phyloP scores from a whole-genome alignment of 352 stramenopile species.

The Pythium monospermum region DNA sequence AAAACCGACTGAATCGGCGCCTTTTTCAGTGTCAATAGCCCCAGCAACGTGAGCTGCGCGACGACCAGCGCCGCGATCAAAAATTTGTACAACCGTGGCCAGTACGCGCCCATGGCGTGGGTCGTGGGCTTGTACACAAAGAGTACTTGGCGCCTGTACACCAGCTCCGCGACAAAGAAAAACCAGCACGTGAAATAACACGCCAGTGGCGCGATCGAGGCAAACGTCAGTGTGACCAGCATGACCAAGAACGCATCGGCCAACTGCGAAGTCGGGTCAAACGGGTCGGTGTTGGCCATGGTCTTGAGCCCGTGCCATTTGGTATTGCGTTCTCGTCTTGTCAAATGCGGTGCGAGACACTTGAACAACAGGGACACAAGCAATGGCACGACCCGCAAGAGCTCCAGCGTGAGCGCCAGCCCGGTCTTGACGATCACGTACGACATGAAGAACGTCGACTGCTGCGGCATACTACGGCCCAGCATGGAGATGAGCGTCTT shows the following conservation, averaged over 20 bases:
- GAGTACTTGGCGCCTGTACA: slow-evolving; percentile 67
- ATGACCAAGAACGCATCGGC: slow-evolving; percentile 65
- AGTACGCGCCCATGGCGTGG: slow-evolving; percentile 63
- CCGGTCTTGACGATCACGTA: slow-evolving; percentile 73
- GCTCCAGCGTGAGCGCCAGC: slow-evolving; percentile 49
- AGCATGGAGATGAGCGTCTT: slow-evolving; percentile 69
- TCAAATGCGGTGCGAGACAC: slow-evolving; percentile 58
- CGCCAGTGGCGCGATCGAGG: slow-evolving; percentile 67
- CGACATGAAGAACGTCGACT: slow-evolving; percentile 84
- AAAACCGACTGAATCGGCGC: slow-evolving; percentile 19
- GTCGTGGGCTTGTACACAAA: slow-evolving; percentile 60
- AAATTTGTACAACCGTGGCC: slow-evolving; percentile 74
- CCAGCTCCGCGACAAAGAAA: slow-evolving; percentile 59
- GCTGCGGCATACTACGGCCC: slow-evolving; percentile 65
- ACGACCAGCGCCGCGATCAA: slow-evolving; percentile 68
- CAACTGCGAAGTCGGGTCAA: slow-evolving; percentile 53
- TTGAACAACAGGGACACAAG: slow-evolving; percentile 42
- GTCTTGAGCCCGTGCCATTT: slow-evolving; percentile 51
- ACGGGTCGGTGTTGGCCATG: slow-evolving; percentile 43
- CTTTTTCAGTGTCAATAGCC: slow-evolving; percentile 78
- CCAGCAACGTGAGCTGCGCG: slow-evolving; percentile 69
- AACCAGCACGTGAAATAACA: slow-evolving; percentile 75
- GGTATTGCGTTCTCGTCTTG: slow-evolving; percentile 43
- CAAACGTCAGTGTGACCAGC: slow-evolving; percentile 74
- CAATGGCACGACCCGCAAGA: slow-evolving; percentile 56